Evolutionary conservation across 2,329 filamentous ascomycete genomes (phyloP).

Genomic region (Alternaria atra): DNA sequence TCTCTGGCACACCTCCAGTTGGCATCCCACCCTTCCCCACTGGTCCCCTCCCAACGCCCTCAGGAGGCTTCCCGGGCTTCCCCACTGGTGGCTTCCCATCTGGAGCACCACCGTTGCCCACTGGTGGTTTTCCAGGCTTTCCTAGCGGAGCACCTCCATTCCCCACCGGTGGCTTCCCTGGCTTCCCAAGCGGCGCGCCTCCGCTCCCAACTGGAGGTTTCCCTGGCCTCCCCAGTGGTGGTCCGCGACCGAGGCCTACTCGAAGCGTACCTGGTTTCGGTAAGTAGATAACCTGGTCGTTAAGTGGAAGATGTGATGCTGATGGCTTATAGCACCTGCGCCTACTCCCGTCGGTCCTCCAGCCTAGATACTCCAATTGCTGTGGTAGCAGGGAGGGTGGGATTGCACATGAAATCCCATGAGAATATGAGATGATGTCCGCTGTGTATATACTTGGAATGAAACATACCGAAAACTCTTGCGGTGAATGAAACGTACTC

Average conservation of each 20-base stretch:
- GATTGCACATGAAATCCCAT: background rate
- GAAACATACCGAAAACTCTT: background rate
- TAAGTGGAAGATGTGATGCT: background rate
- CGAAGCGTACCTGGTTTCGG: background rate
- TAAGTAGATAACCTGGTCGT: background rate
- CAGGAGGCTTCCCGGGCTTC: slow-evolving; percentile 1
- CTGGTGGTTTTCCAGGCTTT: slow-evolving; percentile 2
- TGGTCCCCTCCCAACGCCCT: slow-evolving; percentile 2
- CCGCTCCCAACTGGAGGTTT: slow-evolving; percentile 10
- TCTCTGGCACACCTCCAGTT: background rate
- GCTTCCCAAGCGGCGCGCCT: background rate
- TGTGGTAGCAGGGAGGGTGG: background rate
- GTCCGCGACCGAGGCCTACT: slow-evolving; percentile 4
- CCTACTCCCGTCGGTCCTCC: slow-evolving; percentile 2
- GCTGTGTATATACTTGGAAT: background rate
- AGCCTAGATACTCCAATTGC: background rate
- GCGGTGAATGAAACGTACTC: background rate
- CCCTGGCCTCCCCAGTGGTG: slow-evolving; percentile 7
- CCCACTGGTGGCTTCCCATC: slow-evolving; percentile 9
- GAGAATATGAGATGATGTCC: background rate
- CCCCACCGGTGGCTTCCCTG: slow-evolving; percentile 4
- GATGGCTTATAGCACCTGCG: background rate
- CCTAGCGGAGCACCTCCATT: slow-evolving; percentile 1
- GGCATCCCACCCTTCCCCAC: slow-evolving; percentile 6
- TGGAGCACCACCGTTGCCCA: slow-evolving; percentile 2